A percentile compares a stretch with the other conserved stretches of the same genome.
Evolutionary conservation across 2,329 filamentous ascomycete species (phyloP).

Genomic region (Neonectria punicea): DNA sequence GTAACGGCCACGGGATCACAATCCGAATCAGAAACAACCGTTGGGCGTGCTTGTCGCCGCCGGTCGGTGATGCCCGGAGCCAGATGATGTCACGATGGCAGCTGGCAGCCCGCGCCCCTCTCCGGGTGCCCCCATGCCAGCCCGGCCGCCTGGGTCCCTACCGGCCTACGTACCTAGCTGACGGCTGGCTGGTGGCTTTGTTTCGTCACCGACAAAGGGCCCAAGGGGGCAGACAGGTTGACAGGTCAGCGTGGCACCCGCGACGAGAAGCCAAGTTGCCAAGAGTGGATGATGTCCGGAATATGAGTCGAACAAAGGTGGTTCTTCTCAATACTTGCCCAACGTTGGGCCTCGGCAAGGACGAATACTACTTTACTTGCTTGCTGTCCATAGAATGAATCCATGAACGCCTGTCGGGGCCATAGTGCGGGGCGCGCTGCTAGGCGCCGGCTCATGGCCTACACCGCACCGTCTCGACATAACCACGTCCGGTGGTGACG

Average conservation of each 20-base stretch:
- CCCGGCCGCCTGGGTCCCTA: slow-evolving; percentile 13
- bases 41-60: neutral
- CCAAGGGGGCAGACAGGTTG: slow-evolving; percentile 1
- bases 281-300: neutral
- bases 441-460: neutral
- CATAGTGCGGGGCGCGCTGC: neutral
- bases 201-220: slow-evolving; percentile 21
- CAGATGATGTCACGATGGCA: slow-evolving; percentile 26
- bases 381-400: neutral
- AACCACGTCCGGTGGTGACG: neutral
- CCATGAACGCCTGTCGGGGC: neutral
- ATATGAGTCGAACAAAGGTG: slow-evolving; percentile 12
- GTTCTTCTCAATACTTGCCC: neutral
- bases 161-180: neutral
- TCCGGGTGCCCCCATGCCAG: slow-evolving; percentile 3
- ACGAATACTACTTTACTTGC: neutral
- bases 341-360: neutral
- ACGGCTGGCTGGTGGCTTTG: slow-evolving; percentile 5
- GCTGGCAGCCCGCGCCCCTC: slow-evolving; percentile 10
- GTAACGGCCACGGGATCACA: slow-evolving; percentile 20
- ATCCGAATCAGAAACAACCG: slow-evolving; percentile 8
- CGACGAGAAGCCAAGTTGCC: slow-evolving; percentile 17
- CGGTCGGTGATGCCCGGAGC: slow-evolving; percentile 23
- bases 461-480: neutral
- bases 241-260: slow-evolving; percentile 22